Evolutionary conservation across 495 filamentous ascomycete genomes (phyloP).

Genomic region (Talaromyces trachyspermus): DNA sequence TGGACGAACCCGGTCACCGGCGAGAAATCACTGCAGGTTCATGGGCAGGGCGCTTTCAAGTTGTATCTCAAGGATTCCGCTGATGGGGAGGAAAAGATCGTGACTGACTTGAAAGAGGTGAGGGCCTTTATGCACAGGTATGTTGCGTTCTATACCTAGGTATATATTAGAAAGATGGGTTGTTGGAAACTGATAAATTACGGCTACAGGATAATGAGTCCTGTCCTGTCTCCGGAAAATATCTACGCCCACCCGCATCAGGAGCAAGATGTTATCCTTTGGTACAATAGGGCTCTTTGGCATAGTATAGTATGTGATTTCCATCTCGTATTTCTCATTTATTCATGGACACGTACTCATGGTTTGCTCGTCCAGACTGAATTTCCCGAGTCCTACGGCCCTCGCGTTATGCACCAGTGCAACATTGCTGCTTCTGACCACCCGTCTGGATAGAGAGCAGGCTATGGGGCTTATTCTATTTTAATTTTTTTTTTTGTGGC

Average conservation of each 20-base stretch:
- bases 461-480: background rate
- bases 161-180: too few relatives aligned
- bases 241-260: slow-evolving; percentile 23
- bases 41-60: slow-evolving; percentile 30
- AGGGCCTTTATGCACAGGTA: slow-evolving; percentile 8
- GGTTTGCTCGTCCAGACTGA: slow-evolving; percentile 15
- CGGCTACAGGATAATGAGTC: slow-evolving; percentile 17
- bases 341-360: background rate
- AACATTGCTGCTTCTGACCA: slow-evolving; percentile 22
- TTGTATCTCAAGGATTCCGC: slow-evolving; percentile 23
- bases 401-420: slow-evolving; percentile 23
- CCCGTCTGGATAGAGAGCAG: slow-evolving; percentile 7
- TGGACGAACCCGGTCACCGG: slow-evolving; percentile 28
- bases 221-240: slow-evolving; percentile 15
- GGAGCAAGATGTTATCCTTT: slow-evolving; percentile 24
- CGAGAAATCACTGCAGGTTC: slow-evolving; percentile 30
- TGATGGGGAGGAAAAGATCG: slow-evolving; percentile 19
- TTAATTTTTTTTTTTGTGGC: background rate
- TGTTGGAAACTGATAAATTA: background rate
- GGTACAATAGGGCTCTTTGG: slow-evolving; percentile 24
- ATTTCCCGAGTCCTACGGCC: slow-evolving; percentile 18
- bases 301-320: slow-evolving; percentile 18
- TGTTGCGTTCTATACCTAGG: background rate
- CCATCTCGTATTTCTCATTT: background rate
- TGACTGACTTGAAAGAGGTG: slow-evolving; percentile 25